phyloP scores from a whole-genome alignment of 768 basidiomycete species.

The Suillus clintonianus region DNA sequence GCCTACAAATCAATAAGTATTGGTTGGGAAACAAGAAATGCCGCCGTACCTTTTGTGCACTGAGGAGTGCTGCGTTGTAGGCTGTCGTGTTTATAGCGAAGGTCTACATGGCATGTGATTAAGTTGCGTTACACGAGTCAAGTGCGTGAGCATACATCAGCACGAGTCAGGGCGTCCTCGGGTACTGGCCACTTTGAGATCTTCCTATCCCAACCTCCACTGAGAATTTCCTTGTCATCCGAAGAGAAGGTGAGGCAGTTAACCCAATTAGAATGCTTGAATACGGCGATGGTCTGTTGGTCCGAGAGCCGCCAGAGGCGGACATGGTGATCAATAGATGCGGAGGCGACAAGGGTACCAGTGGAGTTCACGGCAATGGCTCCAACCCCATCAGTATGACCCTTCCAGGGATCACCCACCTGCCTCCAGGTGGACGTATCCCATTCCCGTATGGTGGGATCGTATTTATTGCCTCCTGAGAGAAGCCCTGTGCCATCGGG shows the following conservation, averaged over 20 bases:
- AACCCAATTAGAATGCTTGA: not conserved
- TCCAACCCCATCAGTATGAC: constrained; percentile 29
- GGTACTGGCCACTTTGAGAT: not conserved
- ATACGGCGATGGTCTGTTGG: not conserved
- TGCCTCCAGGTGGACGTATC: constrained; percentile 30
- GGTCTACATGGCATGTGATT: not conserved
- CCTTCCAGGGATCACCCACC: constrained; percentile 30
- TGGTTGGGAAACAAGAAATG: not conserved
- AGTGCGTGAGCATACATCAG: not conserved
- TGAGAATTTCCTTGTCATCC: not conserved
- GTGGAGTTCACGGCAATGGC: constrained; percentile 35
- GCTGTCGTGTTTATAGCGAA: not conserved
- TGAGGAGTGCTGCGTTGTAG: not conserved
- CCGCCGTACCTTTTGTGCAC: not conserved
- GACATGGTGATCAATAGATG: constrained; percentile 1
- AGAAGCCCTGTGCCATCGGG: constrained; percentile 28
- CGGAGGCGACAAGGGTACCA: constrained; percentile 30
- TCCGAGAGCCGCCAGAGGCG: not conserved
- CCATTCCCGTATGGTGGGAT: constrained; percentile 33
- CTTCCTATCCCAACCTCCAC: not conserved
- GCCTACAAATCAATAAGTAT: not conserved
- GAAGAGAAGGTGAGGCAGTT: not conserved
- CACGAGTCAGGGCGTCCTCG: not conserved
- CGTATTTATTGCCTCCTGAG: constrained; percentile 22
- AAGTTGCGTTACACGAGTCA: not conserved